Evolutionary conservation across 371 early-diverging fungal species (phyloP), one percentile per base, ranked within the genome.

Genomic region (Blakeslea trispora): DNA sequence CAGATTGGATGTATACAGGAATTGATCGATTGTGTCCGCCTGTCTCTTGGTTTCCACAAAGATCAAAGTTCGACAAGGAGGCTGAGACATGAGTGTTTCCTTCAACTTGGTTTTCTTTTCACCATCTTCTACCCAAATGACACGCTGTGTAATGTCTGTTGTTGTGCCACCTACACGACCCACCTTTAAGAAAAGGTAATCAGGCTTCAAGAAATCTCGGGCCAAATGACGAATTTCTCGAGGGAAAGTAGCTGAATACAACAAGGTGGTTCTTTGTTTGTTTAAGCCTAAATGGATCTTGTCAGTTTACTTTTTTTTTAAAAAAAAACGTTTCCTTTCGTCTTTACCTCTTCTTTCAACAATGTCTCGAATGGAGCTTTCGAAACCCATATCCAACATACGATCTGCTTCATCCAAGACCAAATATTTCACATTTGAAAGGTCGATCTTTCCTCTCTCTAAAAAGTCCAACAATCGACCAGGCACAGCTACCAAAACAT

Each of bases 371-470:
- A 99, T 83, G 65, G 94, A 91, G 13, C 91, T 87, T 77, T 99
- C 99, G 69, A 99, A 99, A 49, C 99, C 99, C 98, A 98, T 97
- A 71, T 99, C 99, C 45, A 99, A 71, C 98, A 98, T 97, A 55
- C 97, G 85, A 71, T 98, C 98, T 6, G 98, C 97, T 63, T 99
- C 99, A 75, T 99, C 99, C 55, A 99, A 79, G 22, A 99, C 94
- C n/a, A 98, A 71, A 62, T 95, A 97, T n/a, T 68, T 68, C 39
- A 98, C 91, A 45, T 92, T 77, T 17, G 84, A 71, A 45, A 99
- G 77, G 35, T 90, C 92, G 15, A 95, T 81, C 45, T 81, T 81
- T 2, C 87, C 85, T 43, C 88, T 78, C 46, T 93, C 86, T 43
- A 98, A 79, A 75, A 99, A 84, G 66, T 99, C 99, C 53, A 92